Evolutionary conservation across 495 filamentous ascomycete genomes (phyloP), one percentile per base, ranked within the genome.

Genomic region (Chaetomium tenue): DNA sequence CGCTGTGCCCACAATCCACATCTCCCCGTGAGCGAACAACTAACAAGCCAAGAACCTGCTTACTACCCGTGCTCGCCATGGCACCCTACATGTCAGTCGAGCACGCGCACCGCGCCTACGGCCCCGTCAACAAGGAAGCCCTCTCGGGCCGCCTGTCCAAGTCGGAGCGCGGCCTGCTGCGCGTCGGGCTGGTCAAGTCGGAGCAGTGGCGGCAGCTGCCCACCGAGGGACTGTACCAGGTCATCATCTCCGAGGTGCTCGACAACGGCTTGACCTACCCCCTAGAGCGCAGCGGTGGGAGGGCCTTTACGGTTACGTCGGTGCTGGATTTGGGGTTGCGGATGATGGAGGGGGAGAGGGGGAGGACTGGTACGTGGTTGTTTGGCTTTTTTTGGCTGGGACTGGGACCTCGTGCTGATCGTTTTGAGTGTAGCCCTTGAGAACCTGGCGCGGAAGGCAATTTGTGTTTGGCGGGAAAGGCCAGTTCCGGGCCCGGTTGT

Each of bases 311-410:
- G 2, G 65, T 70, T 15, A 57, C 65, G 0, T n/a, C 65, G 1
- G 68, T 70, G 18, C 33, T 70, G 22, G 68, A 70, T 48, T 57
- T 70, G 1, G 68, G 68, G 18, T 9, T 70, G 52, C 51, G 68
- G 40, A 70, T 70, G 65, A 25, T 70, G 16, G 68, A 70, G 58
- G 66, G 65, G 22, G 18, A 8, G 5, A 55, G 68, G 0, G 68
- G 68, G 42, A 20, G 63, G 23, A 18, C 18, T 25, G 63, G 68
- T 70, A 15, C 2, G 65, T 65, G 8, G 0, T 26, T 13, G 26
- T 9, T 8, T 16, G 9, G 11, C 22, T 18, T 12, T 23, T 6
- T 20, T 20, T 1, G n/a, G n/a, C 26, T 15, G 5, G 16, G 23
- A 30, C 28, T n/a, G n/a, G n/a, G 6, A 30, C 2, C 30, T n/a